phyloP scores from a whole-genome alignment of 129 eudicot genomes.

The Saposhnikovia divaricata region DNA sequence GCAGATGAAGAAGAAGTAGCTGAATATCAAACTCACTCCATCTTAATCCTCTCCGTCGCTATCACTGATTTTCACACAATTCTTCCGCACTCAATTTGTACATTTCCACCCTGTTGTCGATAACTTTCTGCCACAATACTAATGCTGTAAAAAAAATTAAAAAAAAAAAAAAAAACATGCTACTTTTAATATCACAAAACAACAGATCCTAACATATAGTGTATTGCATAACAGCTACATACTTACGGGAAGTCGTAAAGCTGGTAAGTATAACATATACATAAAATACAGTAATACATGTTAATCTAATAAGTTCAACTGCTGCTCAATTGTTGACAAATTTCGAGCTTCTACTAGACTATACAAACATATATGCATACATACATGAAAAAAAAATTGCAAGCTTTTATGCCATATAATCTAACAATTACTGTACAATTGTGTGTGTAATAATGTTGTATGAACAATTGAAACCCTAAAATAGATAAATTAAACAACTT shows the following conservation, averaged over 20 bases:
- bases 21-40: not conserved
- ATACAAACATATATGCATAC: not conserved
- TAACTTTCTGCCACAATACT: not conserved
- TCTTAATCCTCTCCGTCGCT: not conserved
- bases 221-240: not conserved
- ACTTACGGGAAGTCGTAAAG: not conserved
- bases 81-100: not conserved
- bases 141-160: not conserved
- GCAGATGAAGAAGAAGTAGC: constrained; percentile 28
- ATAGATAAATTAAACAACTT: not conserved
- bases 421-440: not conserved
- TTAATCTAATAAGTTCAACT: not conserved
- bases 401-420: not conserved
- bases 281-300: not conserved
- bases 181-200: not conserved
- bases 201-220: not conserved
- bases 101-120: not conserved
- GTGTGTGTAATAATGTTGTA: not conserved
- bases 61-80: not conserved
- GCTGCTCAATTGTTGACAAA: not conserved
- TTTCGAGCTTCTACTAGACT: not conserved
- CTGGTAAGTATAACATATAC: too few species aligned
- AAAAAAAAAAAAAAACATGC: not conserved
- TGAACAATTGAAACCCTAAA: not conserved
- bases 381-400: not conserved